A percentile compares a stretch with the other conserved stretches of the same genome.
These are phyloP conservation scores for Penicillium sp. DNA, from an alignment of 2,329 filamentous ascomycete genomes.

Conservation along the genomic window DNA sequence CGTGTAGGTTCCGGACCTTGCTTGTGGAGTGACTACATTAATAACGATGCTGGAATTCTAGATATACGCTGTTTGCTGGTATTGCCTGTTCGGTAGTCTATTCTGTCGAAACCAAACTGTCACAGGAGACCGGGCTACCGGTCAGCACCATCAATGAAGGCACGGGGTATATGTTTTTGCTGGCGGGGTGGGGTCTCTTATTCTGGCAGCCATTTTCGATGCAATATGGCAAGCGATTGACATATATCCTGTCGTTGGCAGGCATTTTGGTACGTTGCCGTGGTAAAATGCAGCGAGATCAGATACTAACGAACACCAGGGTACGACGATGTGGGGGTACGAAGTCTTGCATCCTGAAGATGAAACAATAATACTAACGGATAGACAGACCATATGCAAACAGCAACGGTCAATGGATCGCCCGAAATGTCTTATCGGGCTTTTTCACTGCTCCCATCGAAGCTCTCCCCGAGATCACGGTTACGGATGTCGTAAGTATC, in stretches of 20 bases:
- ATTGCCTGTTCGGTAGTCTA: slow-evolving; percentile 38
- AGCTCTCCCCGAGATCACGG: slow-evolving; percentile 38
- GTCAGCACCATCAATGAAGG: slow-evolving; percentile 36
- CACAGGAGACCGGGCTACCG: slow-evolving; percentile 34
- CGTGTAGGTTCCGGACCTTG: slow-evolving; percentile 28
- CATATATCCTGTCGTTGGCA: slow-evolving; percentile 31
- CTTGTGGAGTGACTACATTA: not conserved
- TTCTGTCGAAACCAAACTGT: slow-evolving; percentile 37
- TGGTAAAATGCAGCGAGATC: not conserved
- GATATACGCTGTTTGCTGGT: slow-evolving; percentile 37
- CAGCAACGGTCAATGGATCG: slow-evolving; percentile 39
- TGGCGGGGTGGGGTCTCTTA: slow-evolving; percentile 44
- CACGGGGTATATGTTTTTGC: slow-evolving; percentile 40
- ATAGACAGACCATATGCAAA: slow-evolving; percentile 27
- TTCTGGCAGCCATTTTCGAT: slow-evolving; percentile 48
- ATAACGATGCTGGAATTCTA: slow-evolving; percentile 13
- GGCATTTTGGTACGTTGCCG: slow-evolving; percentile 28
- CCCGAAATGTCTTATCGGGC: slow-evolving; percentile 34
- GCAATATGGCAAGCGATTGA: slow-evolving; percentile 41
- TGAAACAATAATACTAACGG: not conserved
- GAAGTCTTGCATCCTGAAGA: not conserved
- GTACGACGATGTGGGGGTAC: slow-evolving; percentile 33
- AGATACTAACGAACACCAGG: slow-evolving; percentile 12
- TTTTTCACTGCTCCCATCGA: slow-evolving; percentile 42
- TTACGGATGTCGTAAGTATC: slow-evolving; percentile 39